Evolutionary conservation across 2,329 filamentous ascomycete species (phyloP).

Genomic region (Phialemoniopsis sp.): DNA sequence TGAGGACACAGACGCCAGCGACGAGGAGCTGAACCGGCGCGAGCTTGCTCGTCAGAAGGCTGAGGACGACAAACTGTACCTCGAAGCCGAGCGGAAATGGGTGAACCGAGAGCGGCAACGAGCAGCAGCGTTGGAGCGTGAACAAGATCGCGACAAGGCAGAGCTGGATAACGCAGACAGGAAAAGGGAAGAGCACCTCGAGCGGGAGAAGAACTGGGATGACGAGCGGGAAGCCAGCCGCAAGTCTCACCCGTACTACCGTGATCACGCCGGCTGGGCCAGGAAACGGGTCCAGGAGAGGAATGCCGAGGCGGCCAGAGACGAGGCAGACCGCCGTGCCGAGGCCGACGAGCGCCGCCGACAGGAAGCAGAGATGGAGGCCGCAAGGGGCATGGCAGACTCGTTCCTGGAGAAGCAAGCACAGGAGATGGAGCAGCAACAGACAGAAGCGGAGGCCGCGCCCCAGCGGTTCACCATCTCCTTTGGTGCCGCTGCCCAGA

Average conservation of each 20-base stretch:
- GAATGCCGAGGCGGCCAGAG: conserved; percentile 67
- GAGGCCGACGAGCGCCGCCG: conserved; percentile 73
- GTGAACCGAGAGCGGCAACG: conserved; percentile 81
- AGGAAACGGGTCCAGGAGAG: conserved; percentile 74
- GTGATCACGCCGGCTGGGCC: conserved; percentile 79
- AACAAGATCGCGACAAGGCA: conserved; percentile 74
- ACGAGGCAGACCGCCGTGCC: conserved; percentile 76
- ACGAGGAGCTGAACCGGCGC: conserved; percentile 77
- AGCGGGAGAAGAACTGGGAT: conserved; percentile 68
- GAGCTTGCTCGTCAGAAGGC: conserved; percentile 66
- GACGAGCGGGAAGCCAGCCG: conserved; percentile 77
- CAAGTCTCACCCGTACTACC: conserved; percentile 78
- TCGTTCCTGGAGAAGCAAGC: conserved; percentile 85
- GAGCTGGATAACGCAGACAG: conserved; percentile 64
- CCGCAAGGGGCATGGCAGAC: conserved; percentile 80
- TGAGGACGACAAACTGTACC: conserved; percentile 75
- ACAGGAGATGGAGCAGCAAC: conserved; percentile 62
- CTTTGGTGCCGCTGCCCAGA: conserved; percentile 83
- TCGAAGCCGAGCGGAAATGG: conserved; percentile 87
- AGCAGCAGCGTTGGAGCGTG: conserved; percentile 79
- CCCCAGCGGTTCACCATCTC: conserved; percentile 89
- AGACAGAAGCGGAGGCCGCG: conserved; percentile 27
- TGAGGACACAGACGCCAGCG: conserved; percentile 82
- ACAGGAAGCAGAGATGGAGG: conserved; percentile 68
- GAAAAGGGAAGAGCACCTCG: conserved; percentile 66